These are phyloP conservation scores for Lenwebbia sp. DNA, from an alignment of 345 rosid genomes.

Conservation along the genomic window DNA sequence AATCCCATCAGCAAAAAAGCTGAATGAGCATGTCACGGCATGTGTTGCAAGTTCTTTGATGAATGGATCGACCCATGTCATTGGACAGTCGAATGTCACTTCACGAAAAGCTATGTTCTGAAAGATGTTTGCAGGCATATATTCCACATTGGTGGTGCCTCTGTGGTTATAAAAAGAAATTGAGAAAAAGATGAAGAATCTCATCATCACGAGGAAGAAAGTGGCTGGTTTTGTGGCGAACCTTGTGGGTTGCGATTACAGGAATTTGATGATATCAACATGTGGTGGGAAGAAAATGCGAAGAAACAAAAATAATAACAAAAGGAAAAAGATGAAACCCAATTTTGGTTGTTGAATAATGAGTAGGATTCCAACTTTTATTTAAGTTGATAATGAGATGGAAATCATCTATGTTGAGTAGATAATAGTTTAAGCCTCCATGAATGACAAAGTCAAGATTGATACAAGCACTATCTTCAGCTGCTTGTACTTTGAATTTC, in stretches of 20 bases:
- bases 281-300: not conserved
- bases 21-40: not conserved
- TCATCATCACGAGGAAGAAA: slow-evolving; percentile 57
- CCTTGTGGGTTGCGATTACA: slow-evolving; percentile 43
- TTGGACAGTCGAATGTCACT: slow-evolving; percentile 11
- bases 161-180: slow-evolving; percentile 11
- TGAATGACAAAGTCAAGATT: not conserved
- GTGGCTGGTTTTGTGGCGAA: slow-evolving; percentile 63
- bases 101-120: slow-evolving; percentile 5
- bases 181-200: slow-evolving; percentile 29
- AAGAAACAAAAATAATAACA: not conserved
- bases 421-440: not conserved
- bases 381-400: slow-evolving; percentile 37
- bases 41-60: slow-evolving; percentile 22
- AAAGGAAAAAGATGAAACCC: not conserved
- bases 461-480: not conserved
- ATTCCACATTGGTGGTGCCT: slow-evolving; percentile 53
- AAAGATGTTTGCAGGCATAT: slow-evolving; percentile 14
- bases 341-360: slow-evolving; percentile 35
- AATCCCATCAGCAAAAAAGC: not conserved
- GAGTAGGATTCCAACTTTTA: slow-evolving; percentile 64
- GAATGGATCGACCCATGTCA: not conserved
- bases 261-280: slow-evolving; percentile 14
- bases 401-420: slow-evolving; percentile 20
- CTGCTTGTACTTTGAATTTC: not conserved